Base-by-base conservation (phyloP, 2,329 filamentous ascomycete species). In the Chaetomiaceae sp. region DNA sequence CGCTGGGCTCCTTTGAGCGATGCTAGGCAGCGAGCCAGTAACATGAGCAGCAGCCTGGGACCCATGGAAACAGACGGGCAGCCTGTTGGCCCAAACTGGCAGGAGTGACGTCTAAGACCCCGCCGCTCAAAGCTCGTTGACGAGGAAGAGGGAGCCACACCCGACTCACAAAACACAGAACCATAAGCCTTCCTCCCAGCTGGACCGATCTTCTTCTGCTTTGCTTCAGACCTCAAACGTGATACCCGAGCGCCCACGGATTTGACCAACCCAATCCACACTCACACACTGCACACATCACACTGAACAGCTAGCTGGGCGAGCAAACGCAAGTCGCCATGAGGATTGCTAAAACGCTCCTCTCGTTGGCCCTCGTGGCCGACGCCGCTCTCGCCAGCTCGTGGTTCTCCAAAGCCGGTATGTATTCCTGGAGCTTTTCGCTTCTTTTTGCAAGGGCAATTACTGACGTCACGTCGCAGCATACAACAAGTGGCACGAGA, bases 401-500 rank as follows among this genome's bases (percentile, higher is more conserved):
- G 67, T 96, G 89, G 89, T 89, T 95, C 64, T 80, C 78, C 63
- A 93, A 88, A 68, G 74, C 88, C 62, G 84, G 90, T 95, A 76
- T 60, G 86, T 70, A 46, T 47, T 24, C 38, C 41, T 48, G 49
- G 27, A 32, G 30, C 47, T 9, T 11, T 35, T 14, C 33, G 27
- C 15, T 6, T n/a, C 6, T n/a, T 11, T n/a, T 3, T n/a, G 30
- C 14, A 9, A 9, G 37, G 40, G 46, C 19, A 1, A 36, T 8
- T 6, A 47, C 56, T 65, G 51, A 66, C 52, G 44, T 50, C 54
- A 62, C 52, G 49, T 49, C 56, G 39, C 62, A 95, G 91, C 84
- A 14, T 97, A 97, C 76, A 96, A 97, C 72, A 96, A 93, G 67
- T 98, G 93, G 93, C 91, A 97, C 61, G 84, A 97, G 74, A 95